These are phyloP conservation scores for Amphichorda felina DNA, from an alignment of 2,329 filamentous ascomycete genomes.

Conservation along the genomic window DNA sequence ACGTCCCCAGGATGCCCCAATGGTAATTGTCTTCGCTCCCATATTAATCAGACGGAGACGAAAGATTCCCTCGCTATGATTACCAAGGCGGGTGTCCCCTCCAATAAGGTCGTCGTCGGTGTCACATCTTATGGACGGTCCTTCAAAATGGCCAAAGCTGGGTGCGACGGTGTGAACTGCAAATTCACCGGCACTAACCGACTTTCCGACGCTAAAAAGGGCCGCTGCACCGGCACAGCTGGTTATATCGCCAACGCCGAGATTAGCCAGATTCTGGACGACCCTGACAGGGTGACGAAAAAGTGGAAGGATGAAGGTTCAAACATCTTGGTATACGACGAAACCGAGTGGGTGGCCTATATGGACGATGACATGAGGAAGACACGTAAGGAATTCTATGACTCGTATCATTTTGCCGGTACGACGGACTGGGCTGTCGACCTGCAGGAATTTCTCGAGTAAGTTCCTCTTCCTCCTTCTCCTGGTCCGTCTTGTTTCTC, in stretches of 20 bases:
- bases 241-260: constrained; percentile 19
- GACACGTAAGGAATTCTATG: background rate
- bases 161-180: constrained; percentile 13
- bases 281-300: constrained; percentile 5
- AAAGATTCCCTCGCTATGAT: constrained; percentile 18
- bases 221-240: constrained; percentile 13
- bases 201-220: constrained; percentile 7
- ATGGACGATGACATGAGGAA: constrained; percentile 7
- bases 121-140: constrained; percentile 17
- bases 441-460: constrained; percentile 1
- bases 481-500: too few relatives aligned
- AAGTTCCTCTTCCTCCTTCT: background rate
- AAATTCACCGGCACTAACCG: constrained; percentile 14
- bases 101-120: constrained; percentile 17
- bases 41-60: constrained; percentile 25
- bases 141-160: constrained; percentile 16
- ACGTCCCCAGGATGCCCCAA: constrained; percentile 10
- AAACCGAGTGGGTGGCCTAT: constrained; percentile 8
- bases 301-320: constrained; percentile 2
- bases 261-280: constrained; percentile 17
- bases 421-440: constrained; percentile 11
- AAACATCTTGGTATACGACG: constrained; percentile 8
- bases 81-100: constrained; percentile 18
- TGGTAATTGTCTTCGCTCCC: constrained; percentile 20
- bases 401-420: constrained; percentile 6